These are phyloP conservation scores for Paraurostyla sp. DNA, from an alignment of 73 alveolate species.

Conservation along the genomic window DNA sequence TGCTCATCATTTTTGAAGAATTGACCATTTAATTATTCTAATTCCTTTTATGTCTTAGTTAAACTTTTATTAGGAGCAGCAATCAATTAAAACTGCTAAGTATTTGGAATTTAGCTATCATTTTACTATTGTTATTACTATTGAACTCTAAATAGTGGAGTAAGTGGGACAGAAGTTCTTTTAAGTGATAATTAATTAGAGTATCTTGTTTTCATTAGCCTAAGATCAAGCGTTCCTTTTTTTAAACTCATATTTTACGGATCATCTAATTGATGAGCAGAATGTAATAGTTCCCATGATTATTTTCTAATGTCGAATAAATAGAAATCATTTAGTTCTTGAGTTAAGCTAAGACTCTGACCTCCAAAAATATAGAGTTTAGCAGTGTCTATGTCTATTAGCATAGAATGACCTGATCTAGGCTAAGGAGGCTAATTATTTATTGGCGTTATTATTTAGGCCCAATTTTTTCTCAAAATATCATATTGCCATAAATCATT, in stretches of 20 bases:
- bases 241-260: not conserved
- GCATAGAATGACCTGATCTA: conserved; percentile 17
- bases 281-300: not conserved
- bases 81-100: too few species aligned
- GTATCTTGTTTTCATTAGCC: too few species aligned
- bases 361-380: conserved; percentile 35
- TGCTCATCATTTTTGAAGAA: too few species aligned
- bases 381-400: not conserved
- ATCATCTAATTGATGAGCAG: not conserved
- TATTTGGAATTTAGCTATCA: too few species aligned
- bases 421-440: not conserved
- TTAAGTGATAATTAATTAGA: too few species aligned
- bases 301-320: not conserved
- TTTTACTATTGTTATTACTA: too few species aligned
- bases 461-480: not conserved
- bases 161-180: too few species aligned
- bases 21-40: too few species aligned
- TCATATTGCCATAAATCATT: conserved; percentile 24
- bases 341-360: not conserved
- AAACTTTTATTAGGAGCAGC: too few species aligned
- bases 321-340: conserved; percentile 44
- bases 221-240: too few species aligned
- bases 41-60: too few species aligned
- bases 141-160: too few species aligned
- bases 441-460: not conserved